Evolutionary conservation across 116 monocot species (phyloP), one percentile per base, ranked within the genome.

Genomic region (Zostera marina): DNA sequence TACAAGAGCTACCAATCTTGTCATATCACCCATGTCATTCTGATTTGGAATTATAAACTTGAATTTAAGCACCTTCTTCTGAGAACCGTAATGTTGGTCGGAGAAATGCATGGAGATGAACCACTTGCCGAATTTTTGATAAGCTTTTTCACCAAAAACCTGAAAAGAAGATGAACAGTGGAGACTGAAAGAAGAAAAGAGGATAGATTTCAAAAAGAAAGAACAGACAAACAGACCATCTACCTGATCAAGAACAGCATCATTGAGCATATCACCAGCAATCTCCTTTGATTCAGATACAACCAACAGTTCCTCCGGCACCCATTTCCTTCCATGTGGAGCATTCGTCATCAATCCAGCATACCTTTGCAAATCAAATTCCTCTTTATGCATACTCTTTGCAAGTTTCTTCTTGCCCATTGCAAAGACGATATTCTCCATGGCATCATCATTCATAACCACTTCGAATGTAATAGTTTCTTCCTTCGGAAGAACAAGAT

Each of bases 231-330:
- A n/a, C n/a, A n/a, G n/a, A n/a, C n/a, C n/a, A n/a, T n/a, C n/a
- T n/a, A n/a, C 94, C 88, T 94, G 94, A 72, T 94, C 88, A n/a
- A 94, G 82, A 44, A 88, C 85, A 46, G 59, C 73, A 40, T 88
- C 94, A 1, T 76, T 82, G 58, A 94, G 77, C 67, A 94, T 60
- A 79, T 94, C 88, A 19, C 77, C 88, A 4, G 84, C 85, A 11
- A 85, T 82, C 77, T 94, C 94, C 69, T 85, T 94, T 0, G 74
- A 84, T 62, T 94, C 94, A 0, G 94, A 56, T 5, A 94, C 65
- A 49, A 94, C 94, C 42, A 63, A 19, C 58, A 94, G 58, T 13
- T 94, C 85, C 57, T 88, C 94, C 7, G 88, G 64, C 8, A 88
- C 79, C 94, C 94, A 94, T 71, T 69, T 94, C 67, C 75, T 84